phyloP scores from a whole-genome alignment of 495 filamentous ascomycete species.

The Echria macrotheca region DNA sequence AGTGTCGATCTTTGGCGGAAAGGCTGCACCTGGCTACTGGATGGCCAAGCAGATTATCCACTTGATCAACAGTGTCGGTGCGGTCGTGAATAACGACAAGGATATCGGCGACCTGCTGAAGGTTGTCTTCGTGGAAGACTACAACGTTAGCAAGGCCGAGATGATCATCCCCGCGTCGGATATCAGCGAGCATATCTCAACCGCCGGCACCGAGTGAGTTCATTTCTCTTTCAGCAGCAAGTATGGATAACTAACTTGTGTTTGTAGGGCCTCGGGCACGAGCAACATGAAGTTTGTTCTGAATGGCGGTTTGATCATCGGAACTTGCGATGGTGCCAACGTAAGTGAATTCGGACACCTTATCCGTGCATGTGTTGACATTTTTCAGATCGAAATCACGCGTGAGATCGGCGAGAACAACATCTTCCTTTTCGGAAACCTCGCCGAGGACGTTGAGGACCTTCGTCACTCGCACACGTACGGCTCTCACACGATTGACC shows the following conservation, averaged over 20 bases:
- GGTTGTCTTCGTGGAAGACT: constrained; percentile 95
- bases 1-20: constrained; percentile 95
- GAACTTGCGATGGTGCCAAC: constrained; percentile 96
- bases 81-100: constrained; percentile 85
- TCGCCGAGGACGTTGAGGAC: constrained; percentile 95
- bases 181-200: constrained; percentile 97
- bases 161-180: constrained; percentile 93
- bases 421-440: constrained; percentile 96
- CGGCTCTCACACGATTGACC: constrained; percentile 69
- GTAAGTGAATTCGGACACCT: constrained; percentile 46
- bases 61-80: constrained; percentile 85
- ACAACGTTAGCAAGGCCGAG: constrained; percentile 99
- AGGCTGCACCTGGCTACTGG: constrained; percentile 98
- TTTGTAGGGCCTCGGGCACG: constrained; percentile 47
- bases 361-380: constrained; percentile 6
- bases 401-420: constrained; percentile 93
- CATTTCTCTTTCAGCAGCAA: constrained; percentile 31
- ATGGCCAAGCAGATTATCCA: constrained; percentile 99
- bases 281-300: constrained; percentile 99
- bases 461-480: constrained; percentile 88
- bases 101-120: constrained; percentile 93
- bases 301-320: constrained; percentile 94
- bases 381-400: constrained; percentile 82
- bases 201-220: constrained; percentile 79
- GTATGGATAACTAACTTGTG: constrained; percentile 33